A percentile compares a stretch with the other conserved stretches of the same genome.
Evolutionary conservation across 2,329 filamentous ascomycete species (phyloP).

Genomic region (Xylariaceae sp.): DNA sequence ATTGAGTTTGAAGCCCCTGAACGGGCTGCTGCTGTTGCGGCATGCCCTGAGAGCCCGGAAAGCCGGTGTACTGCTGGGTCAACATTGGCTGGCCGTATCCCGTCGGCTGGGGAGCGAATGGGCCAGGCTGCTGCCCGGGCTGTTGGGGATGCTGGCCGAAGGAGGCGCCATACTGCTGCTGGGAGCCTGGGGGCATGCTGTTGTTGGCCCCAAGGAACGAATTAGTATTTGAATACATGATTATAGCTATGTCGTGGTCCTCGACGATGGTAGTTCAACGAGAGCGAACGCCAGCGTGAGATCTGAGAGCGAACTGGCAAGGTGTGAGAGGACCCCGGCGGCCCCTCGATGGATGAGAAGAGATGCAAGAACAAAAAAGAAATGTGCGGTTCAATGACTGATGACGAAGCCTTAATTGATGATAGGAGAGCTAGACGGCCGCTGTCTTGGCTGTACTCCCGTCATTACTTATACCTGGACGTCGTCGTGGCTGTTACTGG

Average conservation of each 20-base stretch:
- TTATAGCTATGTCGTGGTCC: slow-evolving; percentile 11
- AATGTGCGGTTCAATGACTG: slow-evolving; percentile 10
- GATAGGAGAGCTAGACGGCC: slow-evolving; percentile 8
- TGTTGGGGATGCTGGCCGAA: slow-evolving; percentile 44
- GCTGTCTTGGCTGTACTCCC: slow-evolving; percentile 7
- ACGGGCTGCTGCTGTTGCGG: slow-evolving; percentile 41
- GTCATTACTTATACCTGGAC: background rate
- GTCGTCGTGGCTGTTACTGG: slow-evolving; percentile 14
- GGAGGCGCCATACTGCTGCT: slow-evolving; percentile 52
- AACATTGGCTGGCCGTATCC: slow-evolving; percentile 53
- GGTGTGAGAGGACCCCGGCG: slow-evolving; percentile 22
- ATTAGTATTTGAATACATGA: slow-evolving; percentile 88
- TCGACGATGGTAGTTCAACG: slow-evolving; percentile 9
- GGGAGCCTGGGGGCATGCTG: slow-evolving; percentile 64
- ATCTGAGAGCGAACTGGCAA: background rate
- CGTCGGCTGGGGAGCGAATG: slow-evolving; percentile 55
- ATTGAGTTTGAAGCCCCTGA: slow-evolving; percentile 41
- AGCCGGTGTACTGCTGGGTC: slow-evolving; percentile 58
- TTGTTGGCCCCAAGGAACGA: slow-evolving; percentile 76
- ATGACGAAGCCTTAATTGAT: slow-evolving; percentile 25
- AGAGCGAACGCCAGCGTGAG: slow-evolving; percentile 5
- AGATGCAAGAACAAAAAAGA: slow-evolving; percentile 6
- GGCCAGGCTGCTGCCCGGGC: slow-evolving; percentile 46
- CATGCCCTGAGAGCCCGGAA: slow-evolving; percentile 48
- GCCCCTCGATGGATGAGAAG: slow-evolving; percentile 24